Conservation (phyloP, 345 rosid genomes). For the Camelina laxa region DNA sequence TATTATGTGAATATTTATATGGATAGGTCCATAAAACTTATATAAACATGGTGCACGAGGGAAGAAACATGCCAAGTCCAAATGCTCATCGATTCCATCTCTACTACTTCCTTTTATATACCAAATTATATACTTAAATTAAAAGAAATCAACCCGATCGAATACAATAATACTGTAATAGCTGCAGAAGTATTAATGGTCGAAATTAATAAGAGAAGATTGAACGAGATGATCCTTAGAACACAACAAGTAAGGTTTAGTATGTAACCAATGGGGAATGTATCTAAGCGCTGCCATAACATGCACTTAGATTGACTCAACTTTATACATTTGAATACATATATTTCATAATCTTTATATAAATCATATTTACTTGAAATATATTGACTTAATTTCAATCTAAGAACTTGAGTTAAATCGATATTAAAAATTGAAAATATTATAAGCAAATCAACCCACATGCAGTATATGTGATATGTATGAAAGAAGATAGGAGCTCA, state of each 20-base stretch:
- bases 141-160: not conserved
- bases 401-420: not conserved
- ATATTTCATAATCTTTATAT: not conserved
- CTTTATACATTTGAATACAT: not conserved
- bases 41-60: slow-evolving; percentile 11
- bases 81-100: slow-evolving; percentile 9
- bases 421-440: slow-evolving; percentile 1
- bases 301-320: slow-evolving; percentile 14
- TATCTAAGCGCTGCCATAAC: slow-evolving; percentile 25
- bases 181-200: slow-evolving; percentile 20
- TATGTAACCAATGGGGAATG: slow-evolving; percentile 23
- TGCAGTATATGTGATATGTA: slow-evolving; percentile 15
- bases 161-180: not conserved
- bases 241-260: slow-evolving; percentile 6
- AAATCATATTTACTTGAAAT: not conserved
- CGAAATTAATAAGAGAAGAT: not conserved
- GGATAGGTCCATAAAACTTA: not conserved
- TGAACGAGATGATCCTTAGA: slow-evolving; percentile 14
- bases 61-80: slow-evolving; percentile 1
- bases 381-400: not conserved
- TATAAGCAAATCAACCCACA: slow-evolving; percentile 30
- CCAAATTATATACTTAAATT: not conserved
- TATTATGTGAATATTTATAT: not conserved
- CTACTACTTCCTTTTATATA: not conserved
- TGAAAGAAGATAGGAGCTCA: slow-evolving; percentile 3